Evolutionary conservation across 306 rosid species (phyloP).

Genomic region (Begonia masoniana): DNA sequence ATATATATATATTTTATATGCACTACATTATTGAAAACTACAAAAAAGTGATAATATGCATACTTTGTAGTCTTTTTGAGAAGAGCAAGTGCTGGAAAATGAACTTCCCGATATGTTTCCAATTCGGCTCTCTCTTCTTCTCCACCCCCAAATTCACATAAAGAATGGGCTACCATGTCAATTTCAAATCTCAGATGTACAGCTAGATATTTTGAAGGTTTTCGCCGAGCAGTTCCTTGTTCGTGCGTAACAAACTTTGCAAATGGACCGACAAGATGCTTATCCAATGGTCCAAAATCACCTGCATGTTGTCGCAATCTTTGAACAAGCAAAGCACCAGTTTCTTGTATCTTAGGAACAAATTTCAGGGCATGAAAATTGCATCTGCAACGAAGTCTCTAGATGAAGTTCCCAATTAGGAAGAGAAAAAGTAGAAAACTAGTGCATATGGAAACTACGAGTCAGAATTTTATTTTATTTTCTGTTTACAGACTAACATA

Average conservation of each 20-base stretch:
- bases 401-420: constrained; percentile 86
- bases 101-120: constrained; percentile 82
- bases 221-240: constrained; percentile 28
- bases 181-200: constrained; percentile 95
- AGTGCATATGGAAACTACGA: constrained; percentile 8
- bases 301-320: constrained; percentile 56
- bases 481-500: constrained; percentile 4
- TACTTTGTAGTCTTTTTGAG: constrained; percentile 63
- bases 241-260: constrained; percentile 26
- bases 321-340: constrained; percentile 79
- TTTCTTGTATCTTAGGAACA: constrained; percentile 86
- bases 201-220: constrained; percentile 74
- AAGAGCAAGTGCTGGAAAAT: constrained; percentile 72
- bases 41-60: constrained; percentile 7
- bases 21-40: neutral
- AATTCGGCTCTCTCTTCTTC: constrained; percentile 77
- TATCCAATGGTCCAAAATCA: constrained; percentile 55
- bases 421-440: constrained; percentile 20
- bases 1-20: too few relatives aligned
- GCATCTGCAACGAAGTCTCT: constrained; percentile 99
- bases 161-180: constrained; percentile 97
- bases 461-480: neutral
- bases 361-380: constrained; percentile 89
- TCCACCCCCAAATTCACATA: constrained; percentile 95
- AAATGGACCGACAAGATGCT: constrained; percentile 55